These are phyloP conservation scores for Silene uniflora DNA, from an alignment of 148 eudicot genomes.

Conservation along the genomic window DNA sequence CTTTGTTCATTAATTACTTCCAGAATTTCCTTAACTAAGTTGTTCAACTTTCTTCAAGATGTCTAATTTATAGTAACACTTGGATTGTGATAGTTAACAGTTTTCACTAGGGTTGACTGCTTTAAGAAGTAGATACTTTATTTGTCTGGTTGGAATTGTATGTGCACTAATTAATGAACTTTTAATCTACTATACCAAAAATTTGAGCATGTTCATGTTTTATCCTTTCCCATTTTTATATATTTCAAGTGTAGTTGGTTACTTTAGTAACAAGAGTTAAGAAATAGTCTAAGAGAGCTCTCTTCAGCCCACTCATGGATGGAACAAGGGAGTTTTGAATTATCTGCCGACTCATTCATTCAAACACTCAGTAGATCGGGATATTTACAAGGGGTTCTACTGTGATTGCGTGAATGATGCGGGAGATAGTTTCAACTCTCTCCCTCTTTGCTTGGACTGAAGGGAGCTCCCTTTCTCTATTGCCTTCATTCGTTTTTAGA, in stretches of 20 bases:
- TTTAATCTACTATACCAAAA: neutral
- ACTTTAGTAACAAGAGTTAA: constrained; percentile 16
- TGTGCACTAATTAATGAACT: neutral
- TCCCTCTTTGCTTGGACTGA: constrained; percentile 99
- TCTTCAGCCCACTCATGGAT: constrained; percentile 99
- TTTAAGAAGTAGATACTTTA: neutral
- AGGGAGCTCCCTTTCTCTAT: constrained; percentile 97
- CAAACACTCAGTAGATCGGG: constrained; percentile 70
- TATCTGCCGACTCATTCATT: constrained; percentile 99
- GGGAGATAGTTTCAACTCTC: constrained; percentile 93
- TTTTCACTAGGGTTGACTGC: neutral
- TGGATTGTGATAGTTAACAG: neutral
- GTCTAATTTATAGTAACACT: neutral
- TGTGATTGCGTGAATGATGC: constrained; percentile 99
- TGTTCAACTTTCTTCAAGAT: neutral
- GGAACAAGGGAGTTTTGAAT: constrained; percentile 67
- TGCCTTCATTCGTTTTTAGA: constrained; percentile 21
- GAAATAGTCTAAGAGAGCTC: constrained; percentile 71
- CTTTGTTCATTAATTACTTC: too few relatives aligned
- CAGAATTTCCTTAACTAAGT: too few relatives aligned
- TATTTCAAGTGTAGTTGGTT: neutral
- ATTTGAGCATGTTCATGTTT: neutral
- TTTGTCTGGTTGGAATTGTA: neutral
- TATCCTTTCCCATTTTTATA: too few relatives aligned
- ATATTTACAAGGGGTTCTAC: constrained; percentile 39